Base-by-base conservation (phyloP, 2,329 filamentous ascomycete species). In the Colletotrichum sp. region DNA sequence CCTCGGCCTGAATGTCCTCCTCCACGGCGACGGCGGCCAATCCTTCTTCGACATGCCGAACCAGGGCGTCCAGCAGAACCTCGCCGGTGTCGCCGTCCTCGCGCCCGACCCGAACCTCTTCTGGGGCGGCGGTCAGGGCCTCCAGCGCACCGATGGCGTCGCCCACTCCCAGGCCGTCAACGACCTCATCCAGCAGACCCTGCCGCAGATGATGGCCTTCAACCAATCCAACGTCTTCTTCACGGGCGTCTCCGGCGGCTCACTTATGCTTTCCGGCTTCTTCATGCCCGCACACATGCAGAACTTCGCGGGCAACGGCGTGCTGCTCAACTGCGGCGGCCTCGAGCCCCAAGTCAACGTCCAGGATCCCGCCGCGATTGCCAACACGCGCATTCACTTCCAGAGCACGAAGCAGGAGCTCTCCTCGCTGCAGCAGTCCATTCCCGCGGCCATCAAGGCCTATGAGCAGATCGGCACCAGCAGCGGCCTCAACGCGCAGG, bases 11-110 rank as follows among this genome's bases (percentile, higher is more conserved):
- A 92, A 92, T 78, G 88, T 92, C 16, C 86, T 92, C 44, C 86
- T 92, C 5, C 90, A 92, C 80, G 90, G 90, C 66, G 90, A 92
- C 80, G 90, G 90, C 57, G 90, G 90, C 8, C 88, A 91, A 79
- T 90, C 88, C 15, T 91, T 91, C 85, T 89, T 90, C 82, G 89
- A 90, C 80, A 90, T 90, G 82, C 89, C 89, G 44, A 91, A 91
- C 81, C 88, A 91, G 78, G 87, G 85, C 22, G 87, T 90, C 13
- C 87, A 88, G 71, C 80, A 83, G 67, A 87, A 87, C 77, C 86
- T 89, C 36, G 89, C 89, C 81, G 89, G 89, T 76, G 88, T 90
- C 12, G 89, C 85, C 11, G 82, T 91, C 3, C 87, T 92, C 15
- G 89, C 90, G 0, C 90, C 90, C 8, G 86, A 91, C 80, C 80